Base-by-base conservation (phyloP, 1,284 basidiomycete species). In the Taiwanofungus camphoratus region DNA sequence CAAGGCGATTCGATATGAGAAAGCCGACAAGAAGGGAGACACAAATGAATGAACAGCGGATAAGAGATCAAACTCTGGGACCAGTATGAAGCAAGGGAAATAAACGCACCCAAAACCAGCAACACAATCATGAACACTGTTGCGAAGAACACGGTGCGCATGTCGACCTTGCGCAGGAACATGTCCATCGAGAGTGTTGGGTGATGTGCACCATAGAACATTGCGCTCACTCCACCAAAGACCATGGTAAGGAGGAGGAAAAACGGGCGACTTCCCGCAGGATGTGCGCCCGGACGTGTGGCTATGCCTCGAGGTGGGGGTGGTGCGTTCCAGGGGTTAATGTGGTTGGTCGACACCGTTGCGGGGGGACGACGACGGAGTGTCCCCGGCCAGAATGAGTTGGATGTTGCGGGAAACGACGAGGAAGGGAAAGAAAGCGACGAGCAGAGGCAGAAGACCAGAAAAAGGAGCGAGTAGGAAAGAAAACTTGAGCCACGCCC, bases 81-180 rank as follows among this genome's bases (percentile, higher is more conserved):
- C 36, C 16, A 40, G 38, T 35, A 27, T 20, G 20, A 44, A 31
- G 44, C 43, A 37, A 34, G 20, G 19, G 34, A 44, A 42, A 45
- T 39, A 43, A 32, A 66, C 83, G 65, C 52, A 87, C 87, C 87
- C 43, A 90, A 70, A 52, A 88, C 72, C 56, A 86, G 68, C 52
- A 81, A 58, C 54, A 87, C 73, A 57, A 82, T 75, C 59, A 75
- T 64, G 57, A 84, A 76, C 55, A 86, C 71, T 56, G 82, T 66
- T 45, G 76, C 71, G 55, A 77, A 78, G 60, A 87, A 71, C 54
- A 84, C 67, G 51, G 82, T 81, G 62, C 76, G 76, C 59, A 84
- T 63, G 61, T 83, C 82, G 45, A 77, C 69, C 58, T 76, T 76
- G 49, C 71, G 70, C 52, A 74, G 62, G 49, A 80, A 58, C 50